Evolutionary conservation across 257 asterid genomes (phyloP).

Genomic region (Nemophila menziesii): DNA sequence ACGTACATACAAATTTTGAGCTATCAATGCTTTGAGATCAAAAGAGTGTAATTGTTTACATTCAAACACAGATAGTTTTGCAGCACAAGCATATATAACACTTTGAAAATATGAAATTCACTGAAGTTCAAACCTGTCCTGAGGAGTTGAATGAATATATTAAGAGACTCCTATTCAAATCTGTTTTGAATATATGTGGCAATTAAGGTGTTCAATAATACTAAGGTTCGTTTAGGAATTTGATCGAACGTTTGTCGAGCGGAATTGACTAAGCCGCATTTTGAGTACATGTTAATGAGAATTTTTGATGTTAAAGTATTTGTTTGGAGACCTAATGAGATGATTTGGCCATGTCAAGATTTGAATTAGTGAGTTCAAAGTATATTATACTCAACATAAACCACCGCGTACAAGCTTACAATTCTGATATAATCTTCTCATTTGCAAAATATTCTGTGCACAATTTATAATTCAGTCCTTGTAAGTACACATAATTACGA

Average conservation of each 20-base stretch:
- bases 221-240: slow-evolving; percentile 50
- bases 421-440: too few relatives aligned
- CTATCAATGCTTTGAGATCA: slow-evolving; percentile 43
- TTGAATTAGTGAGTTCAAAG: too few relatives aligned
- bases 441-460: too few relatives aligned
- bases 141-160: slow-evolving; percentile 47
- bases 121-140: slow-evolving; percentile 50
- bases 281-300: slow-evolving; percentile 55
- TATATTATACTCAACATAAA: too few relatives aligned
- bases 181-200: slow-evolving; percentile 47
- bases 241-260: slow-evolving; percentile 61
- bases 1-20: slow-evolving; percentile 40
- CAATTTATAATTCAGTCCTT: too few relatives aligned
- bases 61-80: slow-evolving; percentile 41
- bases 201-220: slow-evolving; percentile 81
- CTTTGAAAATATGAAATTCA: slow-evolving; percentile 65
- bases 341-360: slow-evolving; percentile 45
- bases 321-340: slow-evolving; percentile 38
- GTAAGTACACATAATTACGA: too few relatives aligned
- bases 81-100: slow-evolving; percentile 70
- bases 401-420: too few relatives aligned
- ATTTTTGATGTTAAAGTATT: slow-evolving; percentile 57
- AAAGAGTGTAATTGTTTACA: slow-evolving; percentile 71
- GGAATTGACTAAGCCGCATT: slow-evolving; percentile 32
- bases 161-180: slow-evolving; percentile 35